Conservation (phyloP, 495 filamentous ascomycete genomes). For the Xylaria curta region DNA sequence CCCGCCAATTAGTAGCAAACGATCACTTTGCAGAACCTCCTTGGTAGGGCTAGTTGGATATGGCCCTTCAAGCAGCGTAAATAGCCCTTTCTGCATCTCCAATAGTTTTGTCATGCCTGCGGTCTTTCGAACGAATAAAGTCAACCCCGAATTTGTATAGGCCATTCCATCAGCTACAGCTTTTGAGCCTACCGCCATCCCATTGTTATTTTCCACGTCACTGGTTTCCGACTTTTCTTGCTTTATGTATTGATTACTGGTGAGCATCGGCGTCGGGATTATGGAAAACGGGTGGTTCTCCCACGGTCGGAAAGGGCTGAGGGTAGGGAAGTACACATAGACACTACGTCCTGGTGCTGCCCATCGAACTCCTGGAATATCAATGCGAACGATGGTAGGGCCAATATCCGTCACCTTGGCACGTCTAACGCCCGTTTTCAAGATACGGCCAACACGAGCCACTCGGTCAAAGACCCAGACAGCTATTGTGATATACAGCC, state of each 20-base stretch:
- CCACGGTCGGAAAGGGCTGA: constrained; percentile 1
- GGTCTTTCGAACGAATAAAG: not conserved
- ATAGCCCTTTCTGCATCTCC: not conserved
- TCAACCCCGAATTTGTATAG: not conserved
- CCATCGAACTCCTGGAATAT: not conserved
- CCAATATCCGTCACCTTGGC: not conserved
- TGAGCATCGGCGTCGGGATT: not conserved
- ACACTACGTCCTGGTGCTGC: not conserved
- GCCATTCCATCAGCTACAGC: not conserved
- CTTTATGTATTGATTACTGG: not conserved
- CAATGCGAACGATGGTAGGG: not conserved
- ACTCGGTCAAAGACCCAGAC: not conserved
- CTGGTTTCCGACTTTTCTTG: not conserved
- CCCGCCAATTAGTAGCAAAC: not conserved
- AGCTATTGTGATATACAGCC: not conserved
- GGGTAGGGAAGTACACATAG: not conserved
- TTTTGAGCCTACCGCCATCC: not conserved
- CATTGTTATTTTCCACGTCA: not conserved
- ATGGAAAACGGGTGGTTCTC: not conserved
- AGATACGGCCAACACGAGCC: not conserved
- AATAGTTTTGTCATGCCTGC: not conserved
- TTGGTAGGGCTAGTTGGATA: not conserved
- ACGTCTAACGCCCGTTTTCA: not conserved
- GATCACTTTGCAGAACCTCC: not conserved
- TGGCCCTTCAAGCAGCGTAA: not conserved